phyloP scores from a whole-genome alignment of 1,139 yeast species.

The Yamadazyma spencermartinsiae region DNA sequence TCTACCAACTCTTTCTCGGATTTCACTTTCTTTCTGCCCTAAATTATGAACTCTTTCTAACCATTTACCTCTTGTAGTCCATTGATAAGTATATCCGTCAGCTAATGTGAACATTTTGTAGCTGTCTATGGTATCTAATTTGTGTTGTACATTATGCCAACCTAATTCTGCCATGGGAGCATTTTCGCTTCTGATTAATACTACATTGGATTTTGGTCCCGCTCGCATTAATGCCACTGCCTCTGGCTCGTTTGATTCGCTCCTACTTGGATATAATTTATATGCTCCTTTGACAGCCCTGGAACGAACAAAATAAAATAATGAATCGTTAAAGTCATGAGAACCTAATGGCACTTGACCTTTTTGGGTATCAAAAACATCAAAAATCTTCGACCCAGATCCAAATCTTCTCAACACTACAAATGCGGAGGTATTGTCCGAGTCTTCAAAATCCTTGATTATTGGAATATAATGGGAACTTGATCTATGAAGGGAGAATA shows the following conservation, averaged over 20 bases:
- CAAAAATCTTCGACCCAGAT: slow-evolving; percentile 55
- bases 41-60: slow-evolving; percentile 55
- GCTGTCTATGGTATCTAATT: slow-evolving; percentile 61
- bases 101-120: slow-evolving; percentile 59
- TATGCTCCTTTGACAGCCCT: slow-evolving; percentile 67
- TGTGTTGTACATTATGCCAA: slow-evolving; percentile 61
- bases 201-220: slow-evolving; percentile 57
- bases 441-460: slow-evolving; percentile 43
- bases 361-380: slow-evolving; percentile 50
- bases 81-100: slow-evolving; percentile 60
- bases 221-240: slow-evolving; percentile 62
- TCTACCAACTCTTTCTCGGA: slow-evolving; percentile 58
- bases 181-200: slow-evolving; percentile 49
- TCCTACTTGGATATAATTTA: slow-evolving; percentile 51
- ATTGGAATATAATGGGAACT: slow-evolving; percentile 58
- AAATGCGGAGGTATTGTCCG: slow-evolving; percentile 33
- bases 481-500: slow-evolving; percentile 59
- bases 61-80: slow-evolving; percentile 61
- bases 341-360: slow-evolving; percentile 38
- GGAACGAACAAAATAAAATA: slow-evolving; percentile 57
- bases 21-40: slow-evolving; percentile 63
- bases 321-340: slow-evolving; percentile 35
- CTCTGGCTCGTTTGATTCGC: slow-evolving; percentile 47
- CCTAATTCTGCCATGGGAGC: slow-evolving; percentile 57
- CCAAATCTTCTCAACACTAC: slow-evolving; percentile 56